Evolutionary conservation across 164 flowering plant species (phyloP), one percentile per base, ranked within the genome.

Genomic region (Vitis amurensis): DNA sequence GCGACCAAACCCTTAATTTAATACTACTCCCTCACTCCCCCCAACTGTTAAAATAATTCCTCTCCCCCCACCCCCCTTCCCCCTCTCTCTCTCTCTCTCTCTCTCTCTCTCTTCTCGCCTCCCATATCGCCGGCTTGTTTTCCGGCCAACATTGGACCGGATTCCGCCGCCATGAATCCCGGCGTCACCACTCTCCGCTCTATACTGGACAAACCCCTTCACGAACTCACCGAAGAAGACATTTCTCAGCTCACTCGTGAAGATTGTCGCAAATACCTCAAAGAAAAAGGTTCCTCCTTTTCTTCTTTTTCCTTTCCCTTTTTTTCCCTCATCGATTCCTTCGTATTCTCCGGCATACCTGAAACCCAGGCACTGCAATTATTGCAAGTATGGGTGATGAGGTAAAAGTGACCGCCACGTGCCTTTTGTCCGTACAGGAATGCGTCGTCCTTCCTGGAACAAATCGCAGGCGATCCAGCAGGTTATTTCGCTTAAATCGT

Each of bases 161-260:
- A 77, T 76, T 74, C 79, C 57, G 71, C 50, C 78, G 62, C 59
- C 48, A 82, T 85, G 91, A 73, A 64, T 59, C 67, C 88, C 57
- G 88, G 66, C 6, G 84, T 80, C 50, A 63, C 81, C 55, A 19
- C 73, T 37, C 17, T 65, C 70, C 84, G 77, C 71, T 91, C 96
- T 11, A 78, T 82, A 5, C 91, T 94, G 5, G 92, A 92, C 77
- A 94, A 94, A 73, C 97, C 99, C 47, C 85, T 91, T 58, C 72
- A 74, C 69, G 84, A 76, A 53, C 95, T 94, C 63, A 94, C 97
- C 9, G 96, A 92, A 66, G 98, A 92, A 17, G 99, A 94, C 85
- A 90, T 94, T 79, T 87, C 98, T 13, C 99, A 92, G 85, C 87
- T 92, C 80, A 94, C 99, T 16, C 95, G 99, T 44, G 99, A 92